A percentile compares a stretch with the other conserved stretches of the same genome.
Evolutionary conservation across 1,139 yeast genomes (phyloP).

Genomic region (Pneumocystis wakefieldiae): DNA sequence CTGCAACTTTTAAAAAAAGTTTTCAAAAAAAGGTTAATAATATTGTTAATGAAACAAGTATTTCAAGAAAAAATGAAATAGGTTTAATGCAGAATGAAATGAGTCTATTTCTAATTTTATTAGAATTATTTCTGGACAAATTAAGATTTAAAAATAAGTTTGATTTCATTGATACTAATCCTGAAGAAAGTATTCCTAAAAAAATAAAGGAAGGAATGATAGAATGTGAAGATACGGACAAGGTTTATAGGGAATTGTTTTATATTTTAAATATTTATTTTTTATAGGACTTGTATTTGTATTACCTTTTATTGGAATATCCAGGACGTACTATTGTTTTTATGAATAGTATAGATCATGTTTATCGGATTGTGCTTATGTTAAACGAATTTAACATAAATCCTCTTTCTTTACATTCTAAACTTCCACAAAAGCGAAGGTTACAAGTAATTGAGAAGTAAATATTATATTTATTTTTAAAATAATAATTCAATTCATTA

Average conservation of each 20-base stretch:
- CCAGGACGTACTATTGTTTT: constrained; percentile 85
- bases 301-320: constrained; percentile 72
- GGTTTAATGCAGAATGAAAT: background rate
- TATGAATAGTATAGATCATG: constrained; percentile 88
- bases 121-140: constrained; percentile 25
- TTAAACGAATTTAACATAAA: constrained; percentile 55
- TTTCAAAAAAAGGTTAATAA: constrained; percentile 58
- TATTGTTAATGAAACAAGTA: constrained; percentile 15
- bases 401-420: constrained; percentile 74
- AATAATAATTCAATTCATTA: constrained; percentile 26
- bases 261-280: background rate
- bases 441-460: constrained; percentile 54
- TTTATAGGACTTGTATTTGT: constrained; percentile 54
- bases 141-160: constrained; percentile 28
- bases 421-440: constrained; percentile 91
- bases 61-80: constrained; percentile 3
- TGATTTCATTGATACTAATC: constrained; percentile 70
- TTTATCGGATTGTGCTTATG: constrained; percentile 67
- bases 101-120: background rate
- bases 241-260: constrained; percentile 23
- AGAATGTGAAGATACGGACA: constrained; percentile 80
- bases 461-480: constrained; percentile 33
- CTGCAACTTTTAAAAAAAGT: constrained; percentile 83
- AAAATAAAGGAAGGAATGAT: constrained; percentile 72
- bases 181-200: constrained; percentile 63